Evolutionary conservation across 345 rosid genomes (phyloP).

Genomic region (Lenwebbia sp.): DNA sequence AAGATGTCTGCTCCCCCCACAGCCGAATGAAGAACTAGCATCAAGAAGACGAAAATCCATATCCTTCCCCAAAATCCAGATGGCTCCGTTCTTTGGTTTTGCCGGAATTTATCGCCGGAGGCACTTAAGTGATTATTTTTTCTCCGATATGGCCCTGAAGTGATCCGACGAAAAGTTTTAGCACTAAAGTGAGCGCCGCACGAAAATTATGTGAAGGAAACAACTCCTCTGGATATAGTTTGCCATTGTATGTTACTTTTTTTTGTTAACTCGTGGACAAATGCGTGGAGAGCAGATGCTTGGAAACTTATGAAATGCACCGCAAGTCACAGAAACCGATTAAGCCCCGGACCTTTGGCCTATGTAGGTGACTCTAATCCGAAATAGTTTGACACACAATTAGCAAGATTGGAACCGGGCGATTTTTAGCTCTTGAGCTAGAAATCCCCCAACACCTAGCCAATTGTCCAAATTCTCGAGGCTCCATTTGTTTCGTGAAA

Average conservation of each 20-base stretch:
- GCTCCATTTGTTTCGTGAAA: too few species aligned
- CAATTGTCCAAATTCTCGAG: too few species aligned
- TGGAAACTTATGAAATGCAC: neutral
- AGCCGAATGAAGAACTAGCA: too few species aligned
- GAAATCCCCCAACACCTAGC: neutral
- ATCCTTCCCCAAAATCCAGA: too few species aligned
- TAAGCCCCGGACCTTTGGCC: neutral
- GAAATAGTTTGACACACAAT: neutral
- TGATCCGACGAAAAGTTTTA: too few species aligned
- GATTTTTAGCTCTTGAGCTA: neutral
- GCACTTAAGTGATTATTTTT: too few species aligned
- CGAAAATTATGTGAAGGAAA: neutral
- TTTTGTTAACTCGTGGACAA: neutral
- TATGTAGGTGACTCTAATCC: neutral
- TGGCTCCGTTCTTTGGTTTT: too few species aligned
- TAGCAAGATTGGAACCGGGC: neutral
- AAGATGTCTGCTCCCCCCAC: too few species aligned
- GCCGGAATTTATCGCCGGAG: too few species aligned
- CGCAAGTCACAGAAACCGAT: rapidly evolving
- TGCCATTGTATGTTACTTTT: rapidly evolving
- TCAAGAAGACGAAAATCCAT: too few species aligned
- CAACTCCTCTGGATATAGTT: neutral
- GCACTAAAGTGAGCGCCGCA: too few species aligned
- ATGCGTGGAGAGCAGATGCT: neutral
- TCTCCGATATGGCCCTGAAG: too few species aligned